Base-by-base conservation (phyloP, 2,329 filamentous ascomycete genomes). In the Aureobasidium pullulans region DNA sequence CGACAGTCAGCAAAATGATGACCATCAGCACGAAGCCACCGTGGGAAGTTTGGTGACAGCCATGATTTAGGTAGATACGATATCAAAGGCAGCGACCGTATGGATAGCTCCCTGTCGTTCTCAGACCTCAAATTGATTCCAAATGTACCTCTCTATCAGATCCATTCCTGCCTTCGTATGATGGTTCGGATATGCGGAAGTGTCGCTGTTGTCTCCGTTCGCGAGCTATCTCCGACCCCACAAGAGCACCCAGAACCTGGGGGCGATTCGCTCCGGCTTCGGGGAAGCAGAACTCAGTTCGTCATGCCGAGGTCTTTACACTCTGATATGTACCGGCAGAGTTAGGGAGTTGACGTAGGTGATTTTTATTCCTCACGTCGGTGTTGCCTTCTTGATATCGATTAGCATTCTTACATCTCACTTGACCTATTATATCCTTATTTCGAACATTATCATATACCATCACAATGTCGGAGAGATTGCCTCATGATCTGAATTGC, bases 401-500 rank as follows among this genome's bases (percentile, higher is more conserved):
- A 40, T 4, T 16, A 19, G 8, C 3, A 31, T 43, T 15, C 11
- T 43, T 6, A 8, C 5, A 6, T 43, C 28, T 34, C 29, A 19
- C 13, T 28, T 13, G 16, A 19, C n/a, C 10, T n/a, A 11, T 36
- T n/a, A 13, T n/a, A 23, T 23, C 23, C n/a, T 4, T 28, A 54
- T 29, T 15, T 19, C 28, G 9, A 19, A 16, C 15, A 36, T 16
- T 1, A 29, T 36, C 23, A 28, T 46, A 34, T 6, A 23, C 23
- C 23, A 23, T 23, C 23, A 23, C 23, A 23, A 56, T 56, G 52
- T 46, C 52, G 29, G 40, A 44, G 19, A 46, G 40, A 46, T 16
- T 56, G 47, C 39, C 57, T 53, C 62, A 71, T 54, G 74, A 76
- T 64, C 66, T 75, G 36, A 71, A 74, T 60, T 76, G 74, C 67